Evolutionary conservation across 2,329 filamentous ascomycete species (phyloP), one percentile per base, ranked within the genome.

Genomic region (Calonectria pteridis): DNA sequence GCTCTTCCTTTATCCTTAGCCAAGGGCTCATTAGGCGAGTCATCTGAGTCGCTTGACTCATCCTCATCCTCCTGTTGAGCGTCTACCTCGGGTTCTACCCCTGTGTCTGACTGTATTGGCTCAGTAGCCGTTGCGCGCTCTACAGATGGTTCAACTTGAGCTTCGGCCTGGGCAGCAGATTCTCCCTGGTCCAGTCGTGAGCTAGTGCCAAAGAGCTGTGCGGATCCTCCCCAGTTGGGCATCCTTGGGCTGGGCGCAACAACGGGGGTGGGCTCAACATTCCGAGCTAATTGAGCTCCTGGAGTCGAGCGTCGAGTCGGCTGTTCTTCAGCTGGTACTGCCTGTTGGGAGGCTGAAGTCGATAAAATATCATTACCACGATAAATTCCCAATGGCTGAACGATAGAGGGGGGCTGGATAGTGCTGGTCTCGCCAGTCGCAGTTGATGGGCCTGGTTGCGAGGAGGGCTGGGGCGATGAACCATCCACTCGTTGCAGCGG

Each of bases 401-500:
- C 76, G 37, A 77, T 74, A 13, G 63, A 74, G 2, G 74, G 68
- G 53, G 68, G 59, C 11, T 74, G 68, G 28, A 71, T 68, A 31
- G 73, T 37, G 37, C 43, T 76, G 13, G 70, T 69, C 23, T 82
- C 78, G 14, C 50, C 71, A 29, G 70, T 69, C 2, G 73, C 55
- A 10, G 76, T 63, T 18, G 77, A 73, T 31, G 78, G 77, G 14
- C 73, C 75, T 14, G 79, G 74, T 66, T 79, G 80, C 13, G 79
- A 76, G 20, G 64, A 79, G 23, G 58, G 82, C 18, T 81, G 79
- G 4, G 77, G 77, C 26, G 78, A 79, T 20, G 71, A 66, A 10
- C 83, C 85, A 65, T 90, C 88, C 11, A 90, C 77, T 29, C 90
- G 87, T 75, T 92, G 89, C 2, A 94, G 85, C 29, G 92, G 92